Conservation (phyloP, 2,329 filamentous ascomycete species). For the Cladophialophora bantiana region DNA sequence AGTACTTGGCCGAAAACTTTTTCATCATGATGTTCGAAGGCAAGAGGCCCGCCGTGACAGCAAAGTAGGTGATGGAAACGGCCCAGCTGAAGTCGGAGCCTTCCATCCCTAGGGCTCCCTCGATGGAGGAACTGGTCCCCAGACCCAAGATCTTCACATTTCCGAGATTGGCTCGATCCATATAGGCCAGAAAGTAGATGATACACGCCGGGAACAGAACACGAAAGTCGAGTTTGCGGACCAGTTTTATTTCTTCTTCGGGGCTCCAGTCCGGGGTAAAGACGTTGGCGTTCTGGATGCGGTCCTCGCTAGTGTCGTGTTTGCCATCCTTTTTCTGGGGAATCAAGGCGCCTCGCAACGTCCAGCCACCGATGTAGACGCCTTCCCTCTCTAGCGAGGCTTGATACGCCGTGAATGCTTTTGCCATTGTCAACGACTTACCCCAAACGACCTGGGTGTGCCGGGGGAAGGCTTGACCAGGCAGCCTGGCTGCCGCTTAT, state of each 20-base stretch:
- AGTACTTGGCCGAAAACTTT: conserved; percentile 32
- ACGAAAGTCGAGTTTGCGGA: conserved; percentile 37
- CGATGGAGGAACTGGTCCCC: conserved; percentile 24
- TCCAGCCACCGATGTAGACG: conserved; percentile 28
- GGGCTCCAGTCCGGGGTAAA: conserved; percentile 29
- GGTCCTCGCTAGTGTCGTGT: neutral
- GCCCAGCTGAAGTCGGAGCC: conserved; percentile 37
- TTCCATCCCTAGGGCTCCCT: conserved; percentile 24
- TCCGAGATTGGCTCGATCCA: conserved; percentile 36
- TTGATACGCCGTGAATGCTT: conserved; percentile 9
- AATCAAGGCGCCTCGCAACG: conserved; percentile 4
- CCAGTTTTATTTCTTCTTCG: conserved; percentile 30
- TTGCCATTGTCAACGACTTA: conserved; percentile 4
- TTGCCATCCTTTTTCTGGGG: conserved; percentile 3
- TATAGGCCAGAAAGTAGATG: conserved; percentile 35
- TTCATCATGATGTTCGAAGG: conserved; percentile 37
- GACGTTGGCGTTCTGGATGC: conserved; percentile 7
- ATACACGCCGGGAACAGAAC: conserved; percentile 32
- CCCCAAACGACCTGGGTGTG: neutral
- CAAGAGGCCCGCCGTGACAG: conserved; percentile 33
- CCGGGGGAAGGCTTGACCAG: neutral
- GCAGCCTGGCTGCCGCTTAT: neutral
- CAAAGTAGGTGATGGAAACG: conserved; percentile 37
- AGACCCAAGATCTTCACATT: conserved; percentile 33
- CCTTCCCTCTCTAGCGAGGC: conserved; percentile 22